A percentile compares a stretch with the other conserved stretches of the same genome.
phyloP scores from a whole-genome alignment of 139 green algal genomes.

The Zygnema circumcarinatum region DNA sequence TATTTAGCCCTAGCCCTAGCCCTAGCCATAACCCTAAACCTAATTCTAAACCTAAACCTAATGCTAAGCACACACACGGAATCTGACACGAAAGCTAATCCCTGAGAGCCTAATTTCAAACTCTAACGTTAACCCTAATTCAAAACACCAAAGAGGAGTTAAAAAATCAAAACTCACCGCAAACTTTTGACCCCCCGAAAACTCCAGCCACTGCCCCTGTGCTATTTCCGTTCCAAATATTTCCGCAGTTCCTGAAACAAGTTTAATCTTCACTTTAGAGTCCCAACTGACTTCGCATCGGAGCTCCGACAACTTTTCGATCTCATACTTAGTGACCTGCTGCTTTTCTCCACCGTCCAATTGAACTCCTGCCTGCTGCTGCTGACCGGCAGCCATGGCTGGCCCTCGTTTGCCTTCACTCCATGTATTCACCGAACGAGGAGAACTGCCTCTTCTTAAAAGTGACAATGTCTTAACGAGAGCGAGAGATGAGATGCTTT shows the following conservation, averaged over 20 bases:
- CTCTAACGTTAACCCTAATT: too few species aligned
- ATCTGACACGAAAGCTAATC: too few species aligned
- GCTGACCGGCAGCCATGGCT: not conserved
- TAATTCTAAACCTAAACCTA: too few species aligned
- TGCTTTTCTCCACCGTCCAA: not conserved
- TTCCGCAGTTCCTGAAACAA: constrained; percentile 61
- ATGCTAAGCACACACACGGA: too few species aligned
- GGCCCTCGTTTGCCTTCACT: not conserved
- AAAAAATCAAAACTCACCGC: constrained; percentile 75
- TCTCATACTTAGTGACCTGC: constrained; percentile 31
- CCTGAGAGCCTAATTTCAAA: too few species aligned
- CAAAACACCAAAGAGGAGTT: too few species aligned
- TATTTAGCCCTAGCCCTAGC: too few species aligned
- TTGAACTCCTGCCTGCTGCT: not conserved
- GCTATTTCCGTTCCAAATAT: constrained; percentile 87
- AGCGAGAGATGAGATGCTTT: not conserved
- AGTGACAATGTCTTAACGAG: not conserved
- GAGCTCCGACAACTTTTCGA: constrained; percentile 41
- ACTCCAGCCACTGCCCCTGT: constrained; percentile 63
- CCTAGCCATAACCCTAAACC: too few species aligned
- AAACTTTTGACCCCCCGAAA: constrained; percentile 77
- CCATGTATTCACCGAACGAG: not conserved
- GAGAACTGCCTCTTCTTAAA: not conserved
- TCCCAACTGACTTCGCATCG: constrained; percentile 47
- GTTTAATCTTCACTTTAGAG: constrained; percentile 20